Percentiles rank a stretch among this genome's conserved stretches.
phyloP scores from a whole-genome alignment of 2,329 filamentous ascomycete genomes.

The Colletotrichum sp. region DNA sequence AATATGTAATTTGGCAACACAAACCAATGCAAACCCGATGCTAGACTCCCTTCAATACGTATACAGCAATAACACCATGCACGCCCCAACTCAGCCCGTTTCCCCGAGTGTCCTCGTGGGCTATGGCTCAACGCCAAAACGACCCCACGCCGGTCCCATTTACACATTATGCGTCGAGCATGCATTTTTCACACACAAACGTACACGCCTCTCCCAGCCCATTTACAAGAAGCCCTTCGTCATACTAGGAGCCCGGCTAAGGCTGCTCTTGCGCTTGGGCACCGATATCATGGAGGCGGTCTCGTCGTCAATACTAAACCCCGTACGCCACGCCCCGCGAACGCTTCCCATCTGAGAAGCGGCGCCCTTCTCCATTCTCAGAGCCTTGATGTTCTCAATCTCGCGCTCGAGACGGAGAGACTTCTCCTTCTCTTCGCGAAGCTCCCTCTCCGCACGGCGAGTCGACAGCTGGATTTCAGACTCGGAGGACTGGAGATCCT shows the following conservation, averaged over 20 bases:
- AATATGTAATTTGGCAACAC: conserved; percentile 1
- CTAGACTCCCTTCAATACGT: not conserved
- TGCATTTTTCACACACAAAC: not conserved
- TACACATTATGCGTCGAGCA: conserved; percentile 13
- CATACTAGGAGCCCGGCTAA: conserved; percentile 68
- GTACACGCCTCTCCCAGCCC: not conserved
- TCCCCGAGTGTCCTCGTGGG: not conserved
- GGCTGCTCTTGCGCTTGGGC: conserved; percentile 70
- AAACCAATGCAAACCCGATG: conserved; percentile 2
- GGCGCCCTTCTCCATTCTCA: conserved; percentile 67
- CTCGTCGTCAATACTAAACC: conserved; percentile 43
- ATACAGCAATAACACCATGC: conserved; percentile 9
- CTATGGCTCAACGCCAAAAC: conserved; percentile 3
- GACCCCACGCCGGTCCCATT: not conserved
- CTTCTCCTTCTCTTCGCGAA: conserved; percentile 88
- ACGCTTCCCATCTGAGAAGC: conserved; percentile 31
- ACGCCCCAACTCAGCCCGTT: not conserved
- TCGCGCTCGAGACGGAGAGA: conserved; percentile 83
- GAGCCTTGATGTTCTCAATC: conserved; percentile 81
- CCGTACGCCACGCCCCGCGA: conserved; percentile 34
- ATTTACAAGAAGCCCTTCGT: conserved; percentile 78
- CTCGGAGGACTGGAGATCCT: conserved; percentile 90
- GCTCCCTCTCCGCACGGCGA: conserved; percentile 86
- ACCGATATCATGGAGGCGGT: conserved; percentile 52
- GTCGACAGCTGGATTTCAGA: conserved; percentile 80